phyloP scores from a whole-genome alignment of 495 filamentous ascomycete species.

The Rusavskia elegans region DNA sequence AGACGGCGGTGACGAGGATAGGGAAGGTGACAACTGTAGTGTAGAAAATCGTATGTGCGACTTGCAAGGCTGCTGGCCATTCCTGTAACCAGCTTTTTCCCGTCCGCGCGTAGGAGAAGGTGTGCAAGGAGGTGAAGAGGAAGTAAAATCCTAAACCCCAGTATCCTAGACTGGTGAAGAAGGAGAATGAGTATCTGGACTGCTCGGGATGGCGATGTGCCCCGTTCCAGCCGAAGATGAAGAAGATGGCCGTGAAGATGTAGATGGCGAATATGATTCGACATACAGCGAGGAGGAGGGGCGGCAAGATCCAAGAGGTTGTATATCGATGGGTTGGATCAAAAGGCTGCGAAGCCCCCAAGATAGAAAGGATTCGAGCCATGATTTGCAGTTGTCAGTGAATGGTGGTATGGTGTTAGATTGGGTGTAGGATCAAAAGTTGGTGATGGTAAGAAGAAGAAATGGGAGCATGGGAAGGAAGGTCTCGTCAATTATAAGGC shows the following conservation, averaged over 20 bases:
- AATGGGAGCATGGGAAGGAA: background rate
- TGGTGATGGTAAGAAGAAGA: too few species aligned
- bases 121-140: constrained; percentile 45
- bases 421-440: background rate
- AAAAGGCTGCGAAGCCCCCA: constrained; percentile 18
- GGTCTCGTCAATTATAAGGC: too few species aligned
- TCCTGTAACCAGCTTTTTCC: constrained; percentile 37
- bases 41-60: constrained; percentile 50
- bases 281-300: constrained; percentile 37
- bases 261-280: constrained; percentile 52
- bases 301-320: constrained; percentile 64
- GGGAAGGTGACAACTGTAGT: constrained; percentile 51
- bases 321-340: constrained; percentile 49
- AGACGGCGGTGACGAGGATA: constrained; percentile 48
- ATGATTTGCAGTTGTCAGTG: background rate
- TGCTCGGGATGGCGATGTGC: constrained; percentile 24
- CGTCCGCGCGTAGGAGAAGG: constrained; percentile 41
- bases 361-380: background rate
- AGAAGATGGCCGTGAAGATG: constrained; percentile 52
- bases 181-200: constrained; percentile 46
- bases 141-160: constrained; percentile 75
- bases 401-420: background rate
- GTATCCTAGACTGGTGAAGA: constrained; percentile 66
- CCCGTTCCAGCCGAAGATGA: constrained; percentile 46
- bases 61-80: constrained; percentile 47